phyloP scores from a whole-genome alignment of 2,329 filamentous ascomycete genomes.

The Arthrobotrys iridis region DNA sequence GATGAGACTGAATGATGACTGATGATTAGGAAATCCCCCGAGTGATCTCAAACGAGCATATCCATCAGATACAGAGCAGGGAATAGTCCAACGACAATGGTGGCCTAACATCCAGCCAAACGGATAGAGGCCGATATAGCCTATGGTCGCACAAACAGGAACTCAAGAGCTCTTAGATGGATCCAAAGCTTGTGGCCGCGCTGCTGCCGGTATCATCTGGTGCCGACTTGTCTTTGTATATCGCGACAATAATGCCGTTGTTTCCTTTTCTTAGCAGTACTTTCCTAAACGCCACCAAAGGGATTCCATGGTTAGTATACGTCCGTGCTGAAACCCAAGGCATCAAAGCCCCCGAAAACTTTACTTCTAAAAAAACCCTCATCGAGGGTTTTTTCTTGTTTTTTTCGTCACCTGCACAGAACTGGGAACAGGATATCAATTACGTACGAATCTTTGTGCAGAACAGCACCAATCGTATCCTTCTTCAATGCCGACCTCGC shows the following conservation, averaged over 20 bases:
- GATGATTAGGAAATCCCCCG: slow-evolving; percentile 8
- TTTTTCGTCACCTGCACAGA: background rate
- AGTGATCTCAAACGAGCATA: background rate
- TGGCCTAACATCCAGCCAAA: background rate
- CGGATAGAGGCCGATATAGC: slow-evolving; percentile 10
- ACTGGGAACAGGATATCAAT: background rate
- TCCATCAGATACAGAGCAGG: background rate
- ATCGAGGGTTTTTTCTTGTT: background rate
- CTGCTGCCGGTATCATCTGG: slow-evolving; percentile 56
- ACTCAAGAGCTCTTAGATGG: slow-evolving; percentile 37
- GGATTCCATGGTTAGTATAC: slow-evolving; percentile 22
- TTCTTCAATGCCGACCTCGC: slow-evolving; percentile 56
- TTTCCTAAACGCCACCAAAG: slow-evolving; percentile 51
- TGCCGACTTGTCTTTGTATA: slow-evolving; percentile 58
- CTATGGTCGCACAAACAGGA: slow-evolving; percentile 7
- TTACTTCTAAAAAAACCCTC: slow-evolving; percentile 4
- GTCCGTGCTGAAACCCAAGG: slow-evolving; percentile 28
- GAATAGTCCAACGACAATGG: background rate
- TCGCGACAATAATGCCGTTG: slow-evolving; percentile 57
- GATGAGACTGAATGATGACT: too few species aligned
- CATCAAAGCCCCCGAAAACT: slow-evolving; percentile 24
- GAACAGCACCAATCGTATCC: slow-evolving; percentile 57
- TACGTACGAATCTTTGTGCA: slow-evolving; percentile 57
- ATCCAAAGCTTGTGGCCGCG: slow-evolving; percentile 46
- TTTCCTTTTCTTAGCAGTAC: slow-evolving; percentile 56